Conservation (phyloP, 2,329 filamentous ascomycete species). For the Pyricularia grisea region DNA sequence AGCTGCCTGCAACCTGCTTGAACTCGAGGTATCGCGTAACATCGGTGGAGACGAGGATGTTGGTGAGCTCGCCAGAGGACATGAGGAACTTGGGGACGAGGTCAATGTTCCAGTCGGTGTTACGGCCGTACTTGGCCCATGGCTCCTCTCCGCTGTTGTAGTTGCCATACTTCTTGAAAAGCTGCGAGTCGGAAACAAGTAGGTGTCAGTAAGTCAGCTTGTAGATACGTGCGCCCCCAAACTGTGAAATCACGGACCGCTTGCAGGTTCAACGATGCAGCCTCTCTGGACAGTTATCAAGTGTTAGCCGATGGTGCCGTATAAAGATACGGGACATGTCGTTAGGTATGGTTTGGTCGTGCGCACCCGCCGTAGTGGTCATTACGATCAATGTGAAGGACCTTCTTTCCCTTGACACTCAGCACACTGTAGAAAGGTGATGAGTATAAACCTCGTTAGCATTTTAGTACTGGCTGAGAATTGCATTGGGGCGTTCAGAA, state of each 20-base stretch:
- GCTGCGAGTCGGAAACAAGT: conserved; percentile 35
- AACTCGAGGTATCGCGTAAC: conserved; percentile 84
- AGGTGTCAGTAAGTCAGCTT: conserved; percentile 1
- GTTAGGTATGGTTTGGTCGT: background rate
- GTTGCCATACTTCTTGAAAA: conserved; percentile 96
- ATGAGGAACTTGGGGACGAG: conserved; percentile 97
- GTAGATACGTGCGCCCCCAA: conserved; percentile 7
- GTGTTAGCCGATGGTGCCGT: background rate
- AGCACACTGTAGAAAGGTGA: conserved; percentile 54
- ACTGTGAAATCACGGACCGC: conserved; percentile 40
- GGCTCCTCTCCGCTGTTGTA: conserved; percentile 71
- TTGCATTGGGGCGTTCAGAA: background rate
- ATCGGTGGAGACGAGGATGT: conserved; percentile 95
- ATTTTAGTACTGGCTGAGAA: background rate
- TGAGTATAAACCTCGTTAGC: background rate
- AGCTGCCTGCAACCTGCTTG: conserved; percentile 92
- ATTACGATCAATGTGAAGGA: conserved; percentile 97
- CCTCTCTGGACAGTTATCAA: conserved; percentile 53
- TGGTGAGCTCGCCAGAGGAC: conserved; percentile 96
- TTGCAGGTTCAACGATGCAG: conserved; percentile 94
- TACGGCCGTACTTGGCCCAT: conserved; percentile 94
- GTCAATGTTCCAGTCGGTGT: conserved; percentile 99
- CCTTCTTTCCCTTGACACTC: conserved; percentile 98
- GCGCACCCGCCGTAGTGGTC: conserved; percentile 94
- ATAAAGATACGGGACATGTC: background rate